phyloP scores from a whole-genome alignment of 192 early-diverging fungal species.

The Coemansia sp. region DNA sequence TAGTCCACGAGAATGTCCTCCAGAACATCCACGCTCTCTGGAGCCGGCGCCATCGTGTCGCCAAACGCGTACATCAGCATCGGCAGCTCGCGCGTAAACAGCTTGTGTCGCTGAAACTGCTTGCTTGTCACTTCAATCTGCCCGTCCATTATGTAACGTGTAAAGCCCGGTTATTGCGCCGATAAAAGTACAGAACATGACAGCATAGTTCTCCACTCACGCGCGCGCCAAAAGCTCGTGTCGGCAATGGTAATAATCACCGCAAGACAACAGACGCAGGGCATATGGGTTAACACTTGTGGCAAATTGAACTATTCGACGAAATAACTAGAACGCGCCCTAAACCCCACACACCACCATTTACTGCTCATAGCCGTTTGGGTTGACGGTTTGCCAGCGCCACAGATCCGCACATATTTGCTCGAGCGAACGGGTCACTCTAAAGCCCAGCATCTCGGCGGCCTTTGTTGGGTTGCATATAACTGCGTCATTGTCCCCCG shows the following conservation, averaged over 20 bases:
- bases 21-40: slow-evolving; percentile 44
- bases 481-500: slow-evolving; percentile 81
- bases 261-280: no score
- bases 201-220: no score
- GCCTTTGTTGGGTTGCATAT: slow-evolving; percentile 73
- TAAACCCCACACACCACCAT: no score
- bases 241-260: no score
- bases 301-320: no score
- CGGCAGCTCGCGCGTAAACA: slow-evolving; percentile 41
- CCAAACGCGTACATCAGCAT: slow-evolving; percentile 49
- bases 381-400: slow-evolving; percentile 69
- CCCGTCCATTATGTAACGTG: slow-evolving; percentile 18
- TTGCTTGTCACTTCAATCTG: slow-evolving; percentile 41
- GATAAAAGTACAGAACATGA: no score
- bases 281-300: no score
- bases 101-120: slow-evolving; percentile 42
- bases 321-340: no score
- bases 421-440: slow-evolving; percentile 53
- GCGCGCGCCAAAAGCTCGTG: no score
- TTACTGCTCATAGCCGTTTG: slow-evolving; percentile 52
- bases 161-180: background rate
- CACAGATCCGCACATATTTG: slow-evolving; percentile 68
- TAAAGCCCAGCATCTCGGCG: slow-evolving; percentile 58
- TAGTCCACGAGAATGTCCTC: slow-evolving; percentile 51
- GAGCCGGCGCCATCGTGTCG: slow-evolving; percentile 21